These are phyloP conservation scores for Hawksworthiomyces lignivorus DNA, from an alignment of 2,329 filamentous ascomycete species.

Conservation along the genomic window DNA sequence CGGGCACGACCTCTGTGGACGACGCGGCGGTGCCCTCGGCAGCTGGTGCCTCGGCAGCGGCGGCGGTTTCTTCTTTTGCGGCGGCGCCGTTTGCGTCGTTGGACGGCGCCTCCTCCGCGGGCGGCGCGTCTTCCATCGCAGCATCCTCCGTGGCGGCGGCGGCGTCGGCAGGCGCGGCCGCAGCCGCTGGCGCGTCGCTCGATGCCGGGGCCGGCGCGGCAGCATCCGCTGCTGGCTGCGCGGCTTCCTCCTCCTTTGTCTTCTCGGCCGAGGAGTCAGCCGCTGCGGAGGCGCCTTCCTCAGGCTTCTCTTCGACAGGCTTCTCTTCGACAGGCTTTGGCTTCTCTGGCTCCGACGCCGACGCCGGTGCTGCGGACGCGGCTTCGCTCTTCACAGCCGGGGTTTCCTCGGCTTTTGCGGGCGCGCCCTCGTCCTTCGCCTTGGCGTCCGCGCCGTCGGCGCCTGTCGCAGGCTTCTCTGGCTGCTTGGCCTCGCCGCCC, in stretches of 20 bases:
- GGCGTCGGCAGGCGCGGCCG: not conserved
- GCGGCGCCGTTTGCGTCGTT: not conserved
- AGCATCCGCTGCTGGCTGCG: no score
- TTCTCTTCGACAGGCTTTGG: not conserved
- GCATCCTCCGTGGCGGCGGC: not conserved
- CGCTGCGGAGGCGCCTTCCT: not conserved
- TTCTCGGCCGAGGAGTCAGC: no score
- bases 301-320: not conserved
- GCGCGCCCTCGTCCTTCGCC: conserved; percentile 1
- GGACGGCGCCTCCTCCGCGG: conserved; percentile 1
- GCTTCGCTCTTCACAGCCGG: not conserved
- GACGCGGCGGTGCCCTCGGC: conserved; percentile 4
- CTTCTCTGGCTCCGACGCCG: not conserved
- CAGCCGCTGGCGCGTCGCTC: not conserved
- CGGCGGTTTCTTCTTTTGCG: not conserved
- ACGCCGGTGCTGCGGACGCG: no score
- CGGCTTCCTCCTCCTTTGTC: no score
- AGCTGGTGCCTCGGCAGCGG: conserved; percentile 1
- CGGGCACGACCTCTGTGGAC: not conserved
- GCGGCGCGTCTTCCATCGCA: not conserved
- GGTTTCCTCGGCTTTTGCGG: conserved; percentile 1
- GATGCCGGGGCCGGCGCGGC: not conserved
- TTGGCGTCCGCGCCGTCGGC: conserved; percentile 1
- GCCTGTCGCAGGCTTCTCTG: conserved; percentile 5
- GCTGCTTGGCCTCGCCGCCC: not conserved